Base-by-base conservation (phyloP, 257 asterid species). In the Solanum arcanum region DNA sequence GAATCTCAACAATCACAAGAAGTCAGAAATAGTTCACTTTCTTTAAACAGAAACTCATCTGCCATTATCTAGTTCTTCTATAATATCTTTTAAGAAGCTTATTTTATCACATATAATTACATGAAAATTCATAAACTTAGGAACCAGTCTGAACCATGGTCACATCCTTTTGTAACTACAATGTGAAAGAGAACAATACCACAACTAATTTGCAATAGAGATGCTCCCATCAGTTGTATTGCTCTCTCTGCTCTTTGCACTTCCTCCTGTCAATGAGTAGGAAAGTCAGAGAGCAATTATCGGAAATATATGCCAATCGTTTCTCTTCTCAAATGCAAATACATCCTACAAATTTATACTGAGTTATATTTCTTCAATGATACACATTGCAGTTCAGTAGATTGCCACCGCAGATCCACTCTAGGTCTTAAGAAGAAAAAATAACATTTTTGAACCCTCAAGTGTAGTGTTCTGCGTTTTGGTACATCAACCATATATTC, bases 171-270 rank as follows among this genome's bases (percentile, higher is more conserved):
- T 5, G 84, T 81, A 49, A 49, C 85, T 49, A 81, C 21, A 18
- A 72, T 8, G 20, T 56, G 81, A 66, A 66, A 86, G 87, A 33
- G 72, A 52, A 87, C 75, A 91, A 88, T 92, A 97, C 99, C 99
- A 37, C 90, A 75, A 87, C 94, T 90, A 84, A 95, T 94, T 88
- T 86, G 91, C 93, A 94, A 90, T 85, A 94, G 91, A 88, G 98
- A 93, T 86, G 95, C 97, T 82, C 98, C 98, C 98, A 95, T 91
- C 94, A 94, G 89, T 46, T 86, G 92, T 83, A 94, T 92, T 87
- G 98, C 98, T 91, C 91, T 94, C 90, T 93, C 97, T 87, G 98
- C 98, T 86, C 90, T 91, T 88, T 91, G 82, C 86, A 95, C 98
- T 93, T 97, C 98, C 90, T 93, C 98, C 99, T 97, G 92, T 85